Evolutionary conservation across 2,329 filamentous ascomycete genomes (phyloP), one percentile per base, ranked within the genome.

Genomic region (Pseudogymnoascus sp.): DNA sequence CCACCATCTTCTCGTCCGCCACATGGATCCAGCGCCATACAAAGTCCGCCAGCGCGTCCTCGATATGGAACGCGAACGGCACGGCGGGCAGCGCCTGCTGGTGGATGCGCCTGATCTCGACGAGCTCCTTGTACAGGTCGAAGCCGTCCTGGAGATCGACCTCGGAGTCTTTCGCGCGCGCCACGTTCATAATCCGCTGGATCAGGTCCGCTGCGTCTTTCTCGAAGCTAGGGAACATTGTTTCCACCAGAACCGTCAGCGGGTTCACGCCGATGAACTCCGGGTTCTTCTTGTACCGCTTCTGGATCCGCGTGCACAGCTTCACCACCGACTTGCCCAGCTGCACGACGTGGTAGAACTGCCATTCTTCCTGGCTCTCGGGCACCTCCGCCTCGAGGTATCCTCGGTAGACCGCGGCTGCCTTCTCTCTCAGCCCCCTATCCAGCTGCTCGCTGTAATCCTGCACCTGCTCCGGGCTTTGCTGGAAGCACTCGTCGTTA

Each of bases 1-100:
- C 85, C 64, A 88, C 80, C 69, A 97, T 86, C 70, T 87, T 91
- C 34, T 78, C 78, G 68, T 97, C 91, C 6, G 91, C 91, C 65
- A 86, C 83, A 60, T 83, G 81, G 64, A 99, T 90, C 92, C 92
- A 99, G 62, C 91, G 86, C 92, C 92, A 97, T 5, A 97, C 94
- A 72, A 97, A 99, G 35, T 90, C 88, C 64, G 92, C 89, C 16
- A 99, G 79, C 14, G 96, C 77, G 41, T 86, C 84, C 74, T 99
- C 94, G 43, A 99, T 83, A 65, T 91, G 86, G 72, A 97, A 97
- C 4, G 86, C 87, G 72, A 97, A 99, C 1, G 85, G 83, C 63
- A 84, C 78, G 65, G 79, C 80, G 0, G 90, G 90, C 16, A 97
- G 79, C 20, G 85, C 87, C 64, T 89, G 82, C 6, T 82, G 80